phyloP scores from a whole-genome alignment of 2,329 filamentous ascomycete species.

The Trichoderma gracile region DNA sequence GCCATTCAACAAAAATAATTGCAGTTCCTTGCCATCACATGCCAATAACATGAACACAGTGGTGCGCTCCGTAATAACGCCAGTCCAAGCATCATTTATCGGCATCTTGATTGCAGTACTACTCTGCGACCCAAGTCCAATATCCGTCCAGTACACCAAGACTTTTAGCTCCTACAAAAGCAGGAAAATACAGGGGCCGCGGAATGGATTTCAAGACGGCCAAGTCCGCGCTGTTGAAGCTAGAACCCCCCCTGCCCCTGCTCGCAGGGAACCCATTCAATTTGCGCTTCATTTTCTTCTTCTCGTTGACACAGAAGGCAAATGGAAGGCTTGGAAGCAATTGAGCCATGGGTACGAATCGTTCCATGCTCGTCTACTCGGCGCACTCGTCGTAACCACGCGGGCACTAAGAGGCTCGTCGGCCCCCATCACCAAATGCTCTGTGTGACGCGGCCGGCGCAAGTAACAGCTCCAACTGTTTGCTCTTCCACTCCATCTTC shows the following conservation, averaged over 20 bases:
- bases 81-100: neutral
- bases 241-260: neutral
- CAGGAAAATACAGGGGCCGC: neutral
- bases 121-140: neutral
- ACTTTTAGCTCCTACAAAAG: neutral
- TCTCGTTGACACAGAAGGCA: neutral
- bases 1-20: too few species aligned
- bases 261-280: neutral
- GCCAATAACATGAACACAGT: neutral
- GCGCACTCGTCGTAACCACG: neutral
- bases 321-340: neutral
- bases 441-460: slow-evolving; percentile 5
- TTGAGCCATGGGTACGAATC: neutral
- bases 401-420: neutral
- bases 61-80: neutral
- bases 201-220: neutral
- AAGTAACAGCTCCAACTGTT: neutral
- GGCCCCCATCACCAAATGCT: neutral
- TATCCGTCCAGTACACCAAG: neutral
- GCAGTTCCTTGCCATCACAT: neutral
- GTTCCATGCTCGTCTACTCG: neutral
- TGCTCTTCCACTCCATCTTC: neutral
- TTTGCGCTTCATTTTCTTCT: neutral
- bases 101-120: neutral
- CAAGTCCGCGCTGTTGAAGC: slow-evolving; percentile 8